Conservation (phyloP, 2,329 filamentous ascomycete species). For the Phoma sp. region DNA sequence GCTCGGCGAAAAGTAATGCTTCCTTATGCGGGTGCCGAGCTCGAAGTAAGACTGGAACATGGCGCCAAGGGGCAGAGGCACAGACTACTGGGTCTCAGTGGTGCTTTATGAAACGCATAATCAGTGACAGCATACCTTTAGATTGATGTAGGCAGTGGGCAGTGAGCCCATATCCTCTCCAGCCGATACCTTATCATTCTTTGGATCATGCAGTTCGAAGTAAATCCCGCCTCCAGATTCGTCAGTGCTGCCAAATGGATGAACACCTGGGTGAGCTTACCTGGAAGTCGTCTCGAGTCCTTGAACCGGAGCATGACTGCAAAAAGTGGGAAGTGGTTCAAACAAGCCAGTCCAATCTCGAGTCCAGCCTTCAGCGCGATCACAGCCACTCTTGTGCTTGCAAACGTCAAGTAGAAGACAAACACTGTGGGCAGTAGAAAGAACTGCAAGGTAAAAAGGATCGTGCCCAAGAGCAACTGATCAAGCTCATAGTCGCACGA, state of each 20-base stretch:
- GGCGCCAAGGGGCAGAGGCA: conserved; percentile 85
- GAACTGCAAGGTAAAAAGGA: conserved; percentile 92
- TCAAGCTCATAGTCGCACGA: conserved; percentile 99
- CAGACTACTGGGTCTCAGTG: conserved; percentile 56
- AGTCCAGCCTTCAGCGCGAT: conserved; percentile 90
- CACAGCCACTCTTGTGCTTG: conserved; percentile 90
- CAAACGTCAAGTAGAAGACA: conserved; percentile 97
- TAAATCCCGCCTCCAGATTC: conserved; percentile 69
- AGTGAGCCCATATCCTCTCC: conserved; percentile 50
- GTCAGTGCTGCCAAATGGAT: not conserved
- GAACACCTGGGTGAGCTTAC: conserved; percentile 50
- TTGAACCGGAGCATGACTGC: conserved; percentile 95
- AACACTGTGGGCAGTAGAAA: conserved; percentile 93
- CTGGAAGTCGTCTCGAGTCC: conserved; percentile 86
- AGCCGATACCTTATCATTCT: conserved; percentile 44
- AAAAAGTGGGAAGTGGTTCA: conserved; percentile 98
- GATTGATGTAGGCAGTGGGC: conserved; percentile 65
- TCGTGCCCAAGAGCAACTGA: conserved; percentile 93
- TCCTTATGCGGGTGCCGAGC: conserved; percentile 87
- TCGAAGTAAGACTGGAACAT: conserved; percentile 99
- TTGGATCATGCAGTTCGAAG: conserved; percentile 85
- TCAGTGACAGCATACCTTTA: no score
- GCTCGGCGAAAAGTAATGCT: conserved; percentile 89
- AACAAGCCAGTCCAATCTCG: conserved; percentile 87
- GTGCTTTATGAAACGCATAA: not conserved